Base-by-base conservation (phyloP, 2,329 filamentous ascomycete genomes). In the Cyclaneusma minus region DNA sequence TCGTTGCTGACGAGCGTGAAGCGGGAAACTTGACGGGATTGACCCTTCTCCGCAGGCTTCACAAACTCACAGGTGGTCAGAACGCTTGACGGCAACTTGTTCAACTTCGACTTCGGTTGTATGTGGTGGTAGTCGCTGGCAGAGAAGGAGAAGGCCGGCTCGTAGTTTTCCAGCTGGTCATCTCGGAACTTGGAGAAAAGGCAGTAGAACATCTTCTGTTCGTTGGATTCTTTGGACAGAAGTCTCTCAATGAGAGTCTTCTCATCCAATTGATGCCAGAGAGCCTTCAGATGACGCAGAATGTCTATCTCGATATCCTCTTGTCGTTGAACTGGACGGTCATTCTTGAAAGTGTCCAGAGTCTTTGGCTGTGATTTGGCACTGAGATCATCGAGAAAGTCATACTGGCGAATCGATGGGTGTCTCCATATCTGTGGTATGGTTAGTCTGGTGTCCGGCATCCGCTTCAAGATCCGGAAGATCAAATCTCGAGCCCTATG, bases 201-300 rank as follows among this genome's bases (percentile, higher is more conserved):
- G 51, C 73, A 78, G 50, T 95, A 98, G 50, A 95, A 94, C 38
- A 87, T 65, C 45, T 93, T 92, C 46, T 94, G 84, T 29, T 93
- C 82, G 36, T 92, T 95, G 4, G 68, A 60, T 70, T 71, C 65
- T 16, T 68, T 53, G 35, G 57, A 68, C 8, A 64, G 52, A n/a
- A 95, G 60, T 42, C 72, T 76, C 29, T 69, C 58, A 13, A 77
- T 62, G 13, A 95, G 54, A 11, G 74, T 64, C 15, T 77, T 67
- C 38, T 87, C 78, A 17, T 68, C 69, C 36, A 82, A 77, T 40
- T 75, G 79, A 54, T 95, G 85, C 85, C 84, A 95, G 42, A 95
- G 64, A 3, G 84, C 87, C 32, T 79, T 77, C 35, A 98, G 61
- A 48, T 92, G 87, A 21, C 84, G 70, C 25, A 95, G 53, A 15